Base-by-base conservation (phyloP, 208 protist genomes). In the Leishmania guyanensis region DNA sequence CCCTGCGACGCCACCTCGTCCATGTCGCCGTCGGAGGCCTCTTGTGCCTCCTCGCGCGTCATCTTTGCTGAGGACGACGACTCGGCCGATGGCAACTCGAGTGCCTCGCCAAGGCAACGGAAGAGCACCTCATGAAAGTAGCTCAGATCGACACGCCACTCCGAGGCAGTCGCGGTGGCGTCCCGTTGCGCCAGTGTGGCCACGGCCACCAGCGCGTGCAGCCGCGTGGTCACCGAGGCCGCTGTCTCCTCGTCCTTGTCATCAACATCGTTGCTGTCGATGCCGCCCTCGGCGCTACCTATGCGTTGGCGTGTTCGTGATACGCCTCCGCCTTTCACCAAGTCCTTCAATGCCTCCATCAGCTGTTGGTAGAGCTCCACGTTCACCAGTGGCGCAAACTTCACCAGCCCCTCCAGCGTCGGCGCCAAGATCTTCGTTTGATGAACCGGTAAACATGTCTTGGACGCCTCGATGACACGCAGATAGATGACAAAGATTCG, bases 91-190 rank as follows among this genome's bases (percentile, higher is more conserved):
- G 95, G 95, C 77, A 97, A 90, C 36, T 84, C 78, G 60, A 98
- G 90, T 51, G 95, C 95, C 82, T 96, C 91, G 71, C 86, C 75
- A 26, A 98, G 86, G 80, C 93, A 98, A 74, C 88, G 86, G 77
- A 95, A 98, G 56, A 98, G 90, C 12, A 97, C 88, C 85, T 98
- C 95, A 80, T 98, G 95, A 78, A 98, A 98, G 89, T 96, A 97
- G 88, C 93, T 97, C 56, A 98, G 92, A 82, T 98, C 95, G 33
- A 98, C 95, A 20, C 95, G 91, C 93, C 95, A 98, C 79, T 98
- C 92, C 43, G 88, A 84, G 22, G 87, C 91, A 66, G 90, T 95
- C 46, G 87, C 81, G 22, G 92, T 98, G 58, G 92, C 92, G 75
- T 98, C 95, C 76, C 90, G 86, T 80, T 97, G 93, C n/a, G 93